These are phyloP conservation scores for Penicillium egyptiacum DNA, from an alignment of 495 filamentous ascomycete genomes.

Conservation along the genomic window DNA sequence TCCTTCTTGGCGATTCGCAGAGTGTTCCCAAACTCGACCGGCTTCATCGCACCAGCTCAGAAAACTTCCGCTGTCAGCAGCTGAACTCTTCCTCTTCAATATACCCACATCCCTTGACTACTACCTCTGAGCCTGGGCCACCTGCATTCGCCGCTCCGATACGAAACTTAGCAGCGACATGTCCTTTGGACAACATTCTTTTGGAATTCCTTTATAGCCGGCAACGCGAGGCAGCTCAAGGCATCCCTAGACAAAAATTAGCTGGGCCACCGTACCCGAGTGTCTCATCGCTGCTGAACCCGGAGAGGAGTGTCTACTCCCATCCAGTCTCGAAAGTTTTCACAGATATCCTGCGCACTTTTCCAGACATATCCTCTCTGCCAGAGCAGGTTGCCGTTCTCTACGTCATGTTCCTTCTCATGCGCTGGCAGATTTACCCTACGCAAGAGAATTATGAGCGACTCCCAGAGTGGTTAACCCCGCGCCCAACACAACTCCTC, in stretches of 20 bases:
- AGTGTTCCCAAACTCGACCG: conserved; percentile 44
- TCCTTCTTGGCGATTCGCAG: conserved; percentile 58
- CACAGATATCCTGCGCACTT: conserved; percentile 74
- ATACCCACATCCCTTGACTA: conserved; percentile 29
- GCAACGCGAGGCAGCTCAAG: conserved; percentile 61
- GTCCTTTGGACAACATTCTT: conserved; percentile 70
- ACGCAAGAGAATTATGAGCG: conserved; percentile 72
- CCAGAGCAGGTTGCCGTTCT: conserved; percentile 77
- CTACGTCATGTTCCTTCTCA: conserved; percentile 79
- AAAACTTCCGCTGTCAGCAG: conserved; percentile 25
- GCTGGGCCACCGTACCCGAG: conserved; percentile 74
- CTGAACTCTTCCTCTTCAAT: conserved; percentile 25
- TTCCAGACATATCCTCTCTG: conserved; percentile 64
- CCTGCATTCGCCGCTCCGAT: conserved; percentile 51
- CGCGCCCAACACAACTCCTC: conserved; percentile 59
- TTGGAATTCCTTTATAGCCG: conserved; percentile 73
- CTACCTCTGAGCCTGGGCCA: conserved; percentile 24
- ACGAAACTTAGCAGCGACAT: conserved; percentile 61
- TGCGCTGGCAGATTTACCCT: conserved; percentile 78
- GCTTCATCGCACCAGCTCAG: conserved; percentile 34
- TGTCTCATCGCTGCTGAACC: conserved; percentile 71
- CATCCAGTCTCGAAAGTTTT: conserved; percentile 80
- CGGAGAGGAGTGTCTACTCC: conserved; percentile 55
- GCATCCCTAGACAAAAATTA: conserved; percentile 58
- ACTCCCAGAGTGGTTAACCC: conserved; percentile 65